Evolutionary conservation across 371 early-diverging fungal genomes (phyloP), one percentile per base, ranked within the genome.

Genomic region (Rhizomucor miehei): DNA sequence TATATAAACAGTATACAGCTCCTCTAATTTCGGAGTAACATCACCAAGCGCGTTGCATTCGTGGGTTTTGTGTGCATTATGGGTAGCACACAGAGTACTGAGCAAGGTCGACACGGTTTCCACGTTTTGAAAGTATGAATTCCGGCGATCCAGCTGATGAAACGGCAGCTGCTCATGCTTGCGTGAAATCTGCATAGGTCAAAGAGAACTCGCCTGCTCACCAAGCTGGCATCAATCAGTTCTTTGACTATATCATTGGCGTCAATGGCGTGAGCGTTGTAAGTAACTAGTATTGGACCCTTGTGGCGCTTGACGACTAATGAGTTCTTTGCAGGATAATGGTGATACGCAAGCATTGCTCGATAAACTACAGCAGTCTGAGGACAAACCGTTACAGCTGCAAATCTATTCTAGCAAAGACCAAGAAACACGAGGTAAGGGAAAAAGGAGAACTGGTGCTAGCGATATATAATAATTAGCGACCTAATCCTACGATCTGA

Each of bases 201-300:
- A 79, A 83, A 44, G 80, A 80, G 41, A 77, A 78, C 63, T 86
- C 87, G 14, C 90, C 91, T 24, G 89, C 89, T 9, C 72, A 76
- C 44, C 67, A 62, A 17, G 85, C 87, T 55, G 90, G 90, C 34
- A 80, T 90, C 41, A 79, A 86, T 14, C 85, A 86, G 11, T 90
- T 85, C 63, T 90, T 90, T 64, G 89, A 89, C 63, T 89, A 86
- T 52, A 85, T 90, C 57, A 75, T 85, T 14, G 71, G 76, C 19
- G 75, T 88, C 56, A 83, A 89, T 45, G 88, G 85, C 16, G 64
- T 72, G 37, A 63, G 75, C 40, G 66, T 86, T 54, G 84, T 81
- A 61, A 38, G 23, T 55, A 4, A 25, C 23, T 5, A 41, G 13
- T 5, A 35, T 35, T 43, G n/a, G 35, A 25, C 20, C 10, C 21